These are phyloP conservation scores for Xylaria curta DNA, from an alignment of 495 filamentous ascomycete genomes.

Conservation along the genomic window DNA sequence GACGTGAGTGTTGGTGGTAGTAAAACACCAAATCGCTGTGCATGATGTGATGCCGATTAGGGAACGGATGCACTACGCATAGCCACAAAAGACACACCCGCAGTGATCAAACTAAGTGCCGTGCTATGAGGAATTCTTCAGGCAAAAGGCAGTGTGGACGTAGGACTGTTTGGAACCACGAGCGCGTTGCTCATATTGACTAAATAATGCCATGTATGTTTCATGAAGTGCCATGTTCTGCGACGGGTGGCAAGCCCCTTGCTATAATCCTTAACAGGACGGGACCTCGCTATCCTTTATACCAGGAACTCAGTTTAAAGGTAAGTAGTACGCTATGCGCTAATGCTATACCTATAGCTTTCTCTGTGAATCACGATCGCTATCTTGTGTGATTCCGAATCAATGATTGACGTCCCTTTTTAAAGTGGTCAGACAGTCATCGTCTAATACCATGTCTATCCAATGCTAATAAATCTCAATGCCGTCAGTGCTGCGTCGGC, in stretches of 20 bases:
- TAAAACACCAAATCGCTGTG: not conserved
- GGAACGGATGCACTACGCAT: not conserved
- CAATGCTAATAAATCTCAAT: conserved; percentile 2
- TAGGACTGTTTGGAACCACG: conserved; percentile 5
- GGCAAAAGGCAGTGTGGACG: not conserved
- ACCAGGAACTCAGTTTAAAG: not conserved
- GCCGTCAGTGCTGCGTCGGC: conserved; percentile 13
- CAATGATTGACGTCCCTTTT: conserved; percentile 2
- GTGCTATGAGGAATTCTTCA: not conserved
- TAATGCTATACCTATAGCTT: conserved; percentile 17
- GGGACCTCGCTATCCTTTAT: not conserved
- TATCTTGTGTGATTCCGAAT: not conserved
- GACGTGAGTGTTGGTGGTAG: no score
- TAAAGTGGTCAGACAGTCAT: not conserved
- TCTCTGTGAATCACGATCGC: not conserved
- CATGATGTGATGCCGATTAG: not conserved
- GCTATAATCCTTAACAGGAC: not conserved
- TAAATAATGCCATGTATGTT: conserved; percentile 3
- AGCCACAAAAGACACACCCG: not conserved
- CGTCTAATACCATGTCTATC: conserved; percentile 16
- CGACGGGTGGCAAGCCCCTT: not conserved
- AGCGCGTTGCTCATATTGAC: not conserved
- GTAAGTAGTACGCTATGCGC: conserved; percentile 11
- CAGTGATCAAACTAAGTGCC: not conserved
- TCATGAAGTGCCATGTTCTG: not conserved